Evolutionary conservation across 352 stramenopile genomes (phyloP).

Genomic region (Pythium monospermum): DNA sequence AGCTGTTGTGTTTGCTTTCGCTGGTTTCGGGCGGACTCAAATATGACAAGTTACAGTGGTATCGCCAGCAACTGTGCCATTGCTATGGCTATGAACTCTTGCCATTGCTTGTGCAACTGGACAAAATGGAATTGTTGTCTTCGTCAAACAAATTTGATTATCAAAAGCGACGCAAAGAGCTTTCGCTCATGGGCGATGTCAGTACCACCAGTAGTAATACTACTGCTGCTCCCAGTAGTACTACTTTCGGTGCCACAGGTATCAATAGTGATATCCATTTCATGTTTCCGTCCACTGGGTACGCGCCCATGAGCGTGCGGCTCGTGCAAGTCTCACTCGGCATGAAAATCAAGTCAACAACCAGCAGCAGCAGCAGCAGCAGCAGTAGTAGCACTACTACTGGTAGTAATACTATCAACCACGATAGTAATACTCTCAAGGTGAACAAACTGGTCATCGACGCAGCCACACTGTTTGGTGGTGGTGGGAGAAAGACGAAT

Average conservation of each 20-base stretch:
- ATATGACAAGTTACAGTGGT: constrained; percentile 48
- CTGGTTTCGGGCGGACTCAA: constrained; percentile 66
- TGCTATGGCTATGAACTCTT: constrained; percentile 75
- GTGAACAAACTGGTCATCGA: not conserved
- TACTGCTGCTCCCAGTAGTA: not conserved
- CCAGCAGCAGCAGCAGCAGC: constrained; percentile 4
- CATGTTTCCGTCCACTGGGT: constrained; percentile 84
- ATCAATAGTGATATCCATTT: constrained; percentile 61
- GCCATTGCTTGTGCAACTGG: constrained; percentile 59
- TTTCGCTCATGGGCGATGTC: constrained; percentile 18
- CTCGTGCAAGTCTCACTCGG: constrained; percentile 70
- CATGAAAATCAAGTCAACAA: constrained; percentile 51
- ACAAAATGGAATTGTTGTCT: constrained; percentile 66
- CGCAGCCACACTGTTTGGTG: not conserved
- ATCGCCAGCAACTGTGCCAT: constrained; percentile 73
- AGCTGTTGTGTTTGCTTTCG: constrained; percentile 72
- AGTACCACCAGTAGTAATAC: not conserved
- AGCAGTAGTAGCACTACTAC: constrained; percentile 11
- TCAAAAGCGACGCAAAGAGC: constrained; percentile 21
- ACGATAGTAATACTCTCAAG: too few relatives aligned
- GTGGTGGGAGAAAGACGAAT: not conserved
- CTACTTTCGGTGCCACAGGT: not conserved
- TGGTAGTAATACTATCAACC: constrained; percentile 6
- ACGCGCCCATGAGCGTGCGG: constrained; percentile 78
- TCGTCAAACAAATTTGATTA: constrained; percentile 65